Percentiles rank a stretch among this genome's conserved stretches.
These are phyloP conservation scores for Xanthoconium stramineum DNA, from an alignment of 768 basidiomycete genomes.

Conservation along the genomic window DNA sequence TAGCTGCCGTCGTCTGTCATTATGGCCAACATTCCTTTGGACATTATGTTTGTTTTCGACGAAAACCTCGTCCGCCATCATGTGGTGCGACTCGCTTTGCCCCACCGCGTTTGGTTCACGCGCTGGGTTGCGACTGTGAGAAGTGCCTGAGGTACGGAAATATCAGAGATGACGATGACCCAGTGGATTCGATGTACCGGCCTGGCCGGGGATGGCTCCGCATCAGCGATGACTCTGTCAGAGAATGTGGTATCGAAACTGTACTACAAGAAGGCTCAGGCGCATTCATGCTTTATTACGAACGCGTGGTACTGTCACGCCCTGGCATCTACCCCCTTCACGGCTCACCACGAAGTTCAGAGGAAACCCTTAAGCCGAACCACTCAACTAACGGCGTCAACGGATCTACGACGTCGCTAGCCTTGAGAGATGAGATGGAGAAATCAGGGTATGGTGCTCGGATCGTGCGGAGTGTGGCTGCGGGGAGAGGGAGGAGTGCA, in stretches of 20 bases:
- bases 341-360: conserved; percentile 47
- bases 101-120: conserved; percentile 38
- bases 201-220: conserved; percentile 79
- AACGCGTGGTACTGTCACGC: conserved; percentile 51
- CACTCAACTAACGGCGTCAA: conserved; percentile 35
- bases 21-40: conserved; percentile 92
- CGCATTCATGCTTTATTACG: conserved; percentile 93
- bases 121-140: conserved; percentile 47
- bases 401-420: conserved; percentile 47
- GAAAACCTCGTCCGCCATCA: conserved; percentile 61
- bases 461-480: conserved; percentile 55
- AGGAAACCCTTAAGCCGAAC: conserved; percentile 64
- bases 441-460: conserved; percentile 39
- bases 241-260: conserved; percentile 69
- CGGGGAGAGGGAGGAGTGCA: conserved; percentile 42
- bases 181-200: conserved; percentile 26
- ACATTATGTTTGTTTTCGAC: conserved; percentile 89
- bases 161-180: conserved; percentile 55
- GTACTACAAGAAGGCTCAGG: conserved; percentile 73
- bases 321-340: conserved; percentile 32
- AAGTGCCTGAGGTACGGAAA: conserved; percentile 47
- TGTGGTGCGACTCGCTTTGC: conserved; percentile 38
- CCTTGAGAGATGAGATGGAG: conserved; percentile 21
- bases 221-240: conserved; percentile 82
- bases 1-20: conserved; percentile 86